These are phyloP conservation scores for Ammopiptanthus mongolicus DNA, from an alignment of 306 rosid genomes.

Conservation along the genomic window DNA sequence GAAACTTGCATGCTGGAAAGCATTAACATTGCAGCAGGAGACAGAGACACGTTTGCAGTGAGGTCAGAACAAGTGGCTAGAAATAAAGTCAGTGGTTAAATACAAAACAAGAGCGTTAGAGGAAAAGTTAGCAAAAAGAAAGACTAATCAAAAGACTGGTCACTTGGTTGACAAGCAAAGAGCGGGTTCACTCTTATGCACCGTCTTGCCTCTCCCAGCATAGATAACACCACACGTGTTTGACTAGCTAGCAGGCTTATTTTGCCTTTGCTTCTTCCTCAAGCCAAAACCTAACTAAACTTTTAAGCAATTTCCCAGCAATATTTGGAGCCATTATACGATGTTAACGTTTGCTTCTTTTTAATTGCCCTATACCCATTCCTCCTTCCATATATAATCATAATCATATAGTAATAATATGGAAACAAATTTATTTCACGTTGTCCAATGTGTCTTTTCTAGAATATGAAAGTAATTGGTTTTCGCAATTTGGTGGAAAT, in stretches of 20 bases:
- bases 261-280: conserved; percentile 54
- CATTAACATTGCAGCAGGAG: neutral
- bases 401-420: neutral
- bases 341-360: conserved; percentile 12
- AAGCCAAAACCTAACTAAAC: conserved; percentile 41
- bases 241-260: neutral
- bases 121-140: neutral
- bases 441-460: neutral
- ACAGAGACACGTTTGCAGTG: conserved; percentile 13
- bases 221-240: conserved; percentile 37
- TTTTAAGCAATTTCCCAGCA: conserved; percentile 4
- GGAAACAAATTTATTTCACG: neutral
- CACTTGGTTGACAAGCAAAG: conserved; percentile 45
- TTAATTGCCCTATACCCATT: neutral
- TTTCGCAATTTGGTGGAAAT: neutral
- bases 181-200: conserved; percentile 9
- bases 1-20: neutral
- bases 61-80: conserved; percentile 5
- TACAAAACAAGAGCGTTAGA: neutral
- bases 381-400: neutral
- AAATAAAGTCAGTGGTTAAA: neutral
- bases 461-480: neutral
- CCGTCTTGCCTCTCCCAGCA: neutral
- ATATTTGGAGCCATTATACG: neutral
- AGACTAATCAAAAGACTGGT: neutral